Evolutionary conservation across 163 green algal species (phyloP), one percentile per base, ranked within the genome.

Genomic region (Coccomyxa subellipsoidea): DNA sequence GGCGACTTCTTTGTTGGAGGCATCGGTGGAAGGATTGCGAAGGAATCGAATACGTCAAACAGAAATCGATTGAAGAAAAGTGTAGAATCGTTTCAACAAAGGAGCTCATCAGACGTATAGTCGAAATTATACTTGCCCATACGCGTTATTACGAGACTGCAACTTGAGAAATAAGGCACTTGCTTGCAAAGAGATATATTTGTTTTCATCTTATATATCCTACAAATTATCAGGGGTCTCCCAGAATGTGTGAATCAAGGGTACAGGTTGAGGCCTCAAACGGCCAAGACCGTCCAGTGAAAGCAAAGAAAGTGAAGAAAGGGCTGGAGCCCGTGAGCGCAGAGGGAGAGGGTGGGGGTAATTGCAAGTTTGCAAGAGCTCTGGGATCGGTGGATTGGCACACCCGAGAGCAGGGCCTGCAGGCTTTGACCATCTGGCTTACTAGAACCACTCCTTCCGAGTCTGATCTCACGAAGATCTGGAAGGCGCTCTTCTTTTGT

Each of bases 401-500:
- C 29, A 97, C 94, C 3, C 84, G 94, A 0, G 91, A 96, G 59
- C 90, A 94, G 78, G 94, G 91, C 10, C 78, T 98, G 23, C 38
- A 88, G n/a, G 93, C 91, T 7, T 84, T 98, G 34, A 84, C 87
- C 29, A 59, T 77, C 0, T 97, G 86, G 78, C 88, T 98, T 4
- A 78, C 72, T 21, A 86, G 88, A 29, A 54, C 80, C 0, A 77
- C 89, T 7, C 18, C 96, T 23, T 54, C 72, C 21, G 85, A 95
- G 71, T 31, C 80, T 0, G 93, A 96, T 59, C 81, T 96, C 82
- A 80, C 92, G 6, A 95, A 95, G 78, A 85, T 98, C 4, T 98
- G 95, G 95, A 97, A 96, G 87, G 94, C 92, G 32, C 78, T 98
- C 0, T 97, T 95, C 87, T 98, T 95, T 82, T 94, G 88, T 84